phyloP scores from a whole-genome alignment of 495 filamentous ascomycete genomes.

The Daldinia loculata region DNA sequence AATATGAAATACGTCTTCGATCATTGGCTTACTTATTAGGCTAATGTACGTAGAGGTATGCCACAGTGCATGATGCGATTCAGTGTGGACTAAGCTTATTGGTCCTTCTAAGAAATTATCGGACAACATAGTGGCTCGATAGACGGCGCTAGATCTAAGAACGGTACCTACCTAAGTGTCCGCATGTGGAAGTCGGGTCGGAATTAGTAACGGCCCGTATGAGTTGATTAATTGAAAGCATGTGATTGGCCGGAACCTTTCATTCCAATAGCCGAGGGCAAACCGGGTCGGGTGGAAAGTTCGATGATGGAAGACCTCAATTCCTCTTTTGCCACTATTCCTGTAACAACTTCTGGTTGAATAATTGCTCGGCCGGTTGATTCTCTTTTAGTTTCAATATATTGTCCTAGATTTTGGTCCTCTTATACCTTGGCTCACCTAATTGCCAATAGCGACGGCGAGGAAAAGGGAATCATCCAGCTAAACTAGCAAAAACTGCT shows the following conservation, averaged over 20 bases:
- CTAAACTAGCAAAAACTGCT: not conserved
- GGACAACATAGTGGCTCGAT: not conserved
- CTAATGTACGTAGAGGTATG: not conserved
- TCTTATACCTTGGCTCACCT: not conserved
- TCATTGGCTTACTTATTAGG: constrained; percentile 13
- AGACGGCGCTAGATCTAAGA: not conserved
- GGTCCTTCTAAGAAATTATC: not conserved
- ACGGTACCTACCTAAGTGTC: not conserved
- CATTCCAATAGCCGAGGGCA: constrained; percentile 47
- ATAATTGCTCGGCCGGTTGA: constrained; percentile 30
- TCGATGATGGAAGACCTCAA: constrained; percentile 34
- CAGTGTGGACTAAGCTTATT: not conserved
- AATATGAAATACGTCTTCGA: constrained; percentile 26
- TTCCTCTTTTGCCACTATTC: constrained; percentile 38
- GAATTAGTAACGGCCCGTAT: constrained; percentile 27
- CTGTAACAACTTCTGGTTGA: constrained; percentile 17
- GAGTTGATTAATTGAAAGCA: constrained; percentile 46
- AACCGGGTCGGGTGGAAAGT: constrained; percentile 45
- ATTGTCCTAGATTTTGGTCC: not conserved
- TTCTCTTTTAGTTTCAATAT: constrained; percentile 7
- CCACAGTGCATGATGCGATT: constrained; percentile 11
- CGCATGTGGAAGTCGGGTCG: constrained; percentile 20
- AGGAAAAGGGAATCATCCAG: constrained; percentile 16
- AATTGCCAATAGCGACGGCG: constrained; percentile 4
- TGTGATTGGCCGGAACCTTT: constrained; percentile 42